phyloP scores from a whole-genome alignment of 176 grass and related monocot species.

The Oryza punctata region DNA sequence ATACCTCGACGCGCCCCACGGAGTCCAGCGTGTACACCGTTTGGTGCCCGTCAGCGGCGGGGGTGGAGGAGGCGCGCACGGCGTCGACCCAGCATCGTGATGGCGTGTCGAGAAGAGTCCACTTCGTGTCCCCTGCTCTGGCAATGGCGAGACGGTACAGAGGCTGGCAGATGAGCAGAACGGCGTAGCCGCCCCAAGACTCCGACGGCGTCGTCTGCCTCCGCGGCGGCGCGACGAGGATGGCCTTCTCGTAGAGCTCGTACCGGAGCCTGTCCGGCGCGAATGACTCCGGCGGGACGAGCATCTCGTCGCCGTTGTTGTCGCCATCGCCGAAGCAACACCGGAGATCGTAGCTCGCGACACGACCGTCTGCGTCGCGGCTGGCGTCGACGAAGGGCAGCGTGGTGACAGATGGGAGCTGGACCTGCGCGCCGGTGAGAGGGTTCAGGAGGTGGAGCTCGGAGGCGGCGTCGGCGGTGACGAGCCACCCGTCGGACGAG shows the following conservation, averaged over 20 bases:
- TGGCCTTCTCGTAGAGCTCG: slow-evolving; percentile 59
- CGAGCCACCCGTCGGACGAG: slow-evolving; percentile 54
- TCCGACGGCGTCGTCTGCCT: not conserved
- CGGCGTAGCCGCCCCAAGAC: slow-evolving; percentile 33
- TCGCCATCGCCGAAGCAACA: not conserved
- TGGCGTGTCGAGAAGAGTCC: slow-evolving; percentile 45
- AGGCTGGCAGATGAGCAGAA: slow-evolving; percentile 59
- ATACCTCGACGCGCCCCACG: slow-evolving; percentile 40
- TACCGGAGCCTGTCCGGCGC: slow-evolving; percentile 43
- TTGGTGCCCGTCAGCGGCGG: not conserved
- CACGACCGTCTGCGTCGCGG: not conserved
- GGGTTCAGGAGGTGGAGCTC: slow-evolving; percentile 60
- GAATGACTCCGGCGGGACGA: slow-evolving; percentile 33
- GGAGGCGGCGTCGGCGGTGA: slow-evolving; percentile 41
- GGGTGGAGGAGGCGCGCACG: not conserved
- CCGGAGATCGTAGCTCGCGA: slow-evolving; percentile 26
- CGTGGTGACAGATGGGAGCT: slow-evolving; percentile 43
- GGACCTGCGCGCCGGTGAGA: slow-evolving; percentile 35
- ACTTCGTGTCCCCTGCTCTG: slow-evolving; percentile 31
- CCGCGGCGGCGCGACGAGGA: slow-evolving; percentile 32
- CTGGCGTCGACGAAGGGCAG: slow-evolving; percentile 39
- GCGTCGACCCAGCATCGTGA: slow-evolving; percentile 50
- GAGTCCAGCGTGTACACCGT: slow-evolving; percentile 43
- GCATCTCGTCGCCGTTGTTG: not conserved
- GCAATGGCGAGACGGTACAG: slow-evolving; percentile 49